Evolutionary conservation across 495 filamentous ascomycete genomes (phyloP).

Genomic region (Ascobolus immersus): DNA sequence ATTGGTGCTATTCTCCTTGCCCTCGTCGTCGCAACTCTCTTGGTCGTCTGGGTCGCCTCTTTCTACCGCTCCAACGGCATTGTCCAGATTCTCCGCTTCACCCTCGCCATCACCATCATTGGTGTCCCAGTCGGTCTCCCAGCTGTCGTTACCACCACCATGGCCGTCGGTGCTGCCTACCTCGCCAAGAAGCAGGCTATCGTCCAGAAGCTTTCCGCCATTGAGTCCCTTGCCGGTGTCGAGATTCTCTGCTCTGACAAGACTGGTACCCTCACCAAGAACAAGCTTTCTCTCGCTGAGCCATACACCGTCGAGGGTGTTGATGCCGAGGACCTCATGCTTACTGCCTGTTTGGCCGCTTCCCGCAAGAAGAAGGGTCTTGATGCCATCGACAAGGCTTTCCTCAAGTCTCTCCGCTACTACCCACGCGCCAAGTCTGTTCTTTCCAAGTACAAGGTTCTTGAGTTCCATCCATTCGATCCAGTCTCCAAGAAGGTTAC

Average conservation of each 20-base stretch:
- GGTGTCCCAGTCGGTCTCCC: slow-evolving; percentile 92
- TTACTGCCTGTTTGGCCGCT: slow-evolving; percentile 72
- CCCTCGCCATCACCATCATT: slow-evolving; percentile 66
- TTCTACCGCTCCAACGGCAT: slow-evolving; percentile 69
- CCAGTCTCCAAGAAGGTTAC: slow-evolving; percentile 84
- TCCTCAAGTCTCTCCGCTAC: slow-evolving; percentile 54
- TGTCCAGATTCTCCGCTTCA: slow-evolving; percentile 54
- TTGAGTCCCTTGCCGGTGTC: slow-evolving; percentile 81
- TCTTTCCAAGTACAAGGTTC: slow-evolving; percentile 47
- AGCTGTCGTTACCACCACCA: slow-evolving; percentile 83
- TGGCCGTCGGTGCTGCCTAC: slow-evolving; percentile 88
- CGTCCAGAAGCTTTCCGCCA: slow-evolving; percentile 85
- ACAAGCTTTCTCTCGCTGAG: slow-evolving; percentile 66
- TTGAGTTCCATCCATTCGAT: slow-evolving; percentile 73
- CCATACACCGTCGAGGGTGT: slow-evolving; percentile 61
- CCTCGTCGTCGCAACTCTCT: slow-evolving; percentile 52
- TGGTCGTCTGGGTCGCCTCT: slow-evolving; percentile 61
- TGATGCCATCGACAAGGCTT: slow-evolving; percentile 85
- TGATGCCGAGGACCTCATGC: slow-evolving; percentile 60
- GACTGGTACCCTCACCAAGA: slow-evolving; percentile 81
- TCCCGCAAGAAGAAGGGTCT: slow-evolving; percentile 87
- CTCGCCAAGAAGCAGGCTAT: slow-evolving; percentile 88
- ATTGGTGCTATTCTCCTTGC: slow-evolving; percentile 65
- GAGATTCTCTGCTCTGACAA: slow-evolving; percentile 97
- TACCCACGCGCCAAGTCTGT: slow-evolving; percentile 56